Percentiles rank a stretch among this genome's conserved stretches.
These are phyloP conservation scores for Arachnomyces sp. DNA, from an alignment of 2,329 filamentous ascomycete species.

Conservation along the genomic window DNA sequence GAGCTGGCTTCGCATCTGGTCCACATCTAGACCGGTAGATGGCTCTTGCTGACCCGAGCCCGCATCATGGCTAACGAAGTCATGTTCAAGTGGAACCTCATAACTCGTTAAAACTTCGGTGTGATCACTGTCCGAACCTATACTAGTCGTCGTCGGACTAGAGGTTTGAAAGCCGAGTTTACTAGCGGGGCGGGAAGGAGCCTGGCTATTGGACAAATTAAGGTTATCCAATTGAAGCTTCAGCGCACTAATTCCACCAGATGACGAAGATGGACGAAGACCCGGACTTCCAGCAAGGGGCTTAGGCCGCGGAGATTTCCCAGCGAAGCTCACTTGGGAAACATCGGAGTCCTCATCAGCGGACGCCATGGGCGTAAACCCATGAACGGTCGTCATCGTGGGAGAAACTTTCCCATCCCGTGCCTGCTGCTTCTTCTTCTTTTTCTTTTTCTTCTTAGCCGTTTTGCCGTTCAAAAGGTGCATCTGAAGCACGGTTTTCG, in stretches of 20 bases:
- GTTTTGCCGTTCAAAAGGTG: constrained; percentile 15
- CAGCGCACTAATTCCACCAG: constrained; percentile 71
- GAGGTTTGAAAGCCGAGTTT: constrained; percentile 36
- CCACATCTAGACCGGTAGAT: constrained; percentile 45
- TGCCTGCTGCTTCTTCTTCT: constrained; percentile 30
- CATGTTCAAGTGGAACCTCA: constrained; percentile 73
- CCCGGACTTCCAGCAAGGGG: constrained; percentile 35
- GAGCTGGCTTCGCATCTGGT: constrained; percentile 45
- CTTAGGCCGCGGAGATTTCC: constrained; percentile 23
- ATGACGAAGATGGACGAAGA: constrained; percentile 42
- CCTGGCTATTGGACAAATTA: constrained; percentile 56
- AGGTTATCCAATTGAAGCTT: constrained; percentile 75
- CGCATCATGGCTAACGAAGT: constrained; percentile 65
- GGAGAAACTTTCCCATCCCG: constrained; percentile 18
- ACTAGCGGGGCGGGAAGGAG: constrained; percentile 49
- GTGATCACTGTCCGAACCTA: constrained; percentile 54
- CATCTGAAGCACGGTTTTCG: too few species aligned
- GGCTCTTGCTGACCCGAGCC: constrained; percentile 24
- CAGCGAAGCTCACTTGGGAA: constrained; percentile 31
- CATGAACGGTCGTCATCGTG: constrained; percentile 35
- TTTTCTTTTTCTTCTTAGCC: constrained; percentile 31
- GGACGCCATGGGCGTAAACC: constrained; percentile 37
- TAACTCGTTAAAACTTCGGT: constrained; percentile 74
- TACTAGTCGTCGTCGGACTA: constrained; percentile 51
- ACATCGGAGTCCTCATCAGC: constrained; percentile 41